These are phyloP conservation scores for Takashimella koratensis DNA, from an alignment of 1,284 basidiomycete species.

Conservation along the genomic window DNA sequence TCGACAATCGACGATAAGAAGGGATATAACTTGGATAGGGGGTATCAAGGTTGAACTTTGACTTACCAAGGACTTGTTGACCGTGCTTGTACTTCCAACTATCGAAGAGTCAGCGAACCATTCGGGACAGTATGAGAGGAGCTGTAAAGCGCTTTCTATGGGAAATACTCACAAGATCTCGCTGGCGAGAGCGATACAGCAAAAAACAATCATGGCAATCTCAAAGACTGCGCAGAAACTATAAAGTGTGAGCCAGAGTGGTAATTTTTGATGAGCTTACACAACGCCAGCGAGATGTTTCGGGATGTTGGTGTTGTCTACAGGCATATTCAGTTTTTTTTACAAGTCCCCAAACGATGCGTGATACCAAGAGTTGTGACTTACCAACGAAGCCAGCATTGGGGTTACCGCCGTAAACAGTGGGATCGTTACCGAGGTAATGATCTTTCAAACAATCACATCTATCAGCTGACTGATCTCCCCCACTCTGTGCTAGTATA, in stretches of 20 bases:
- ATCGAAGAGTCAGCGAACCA: background rate
- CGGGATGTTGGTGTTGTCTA: slow-evolving; percentile 36
- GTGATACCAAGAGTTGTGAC: slow-evolving; percentile 3
- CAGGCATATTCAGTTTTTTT: background rate
- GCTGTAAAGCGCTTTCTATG: no score
- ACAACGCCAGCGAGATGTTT: slow-evolving; percentile 37
- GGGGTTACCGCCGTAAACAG: slow-evolving; percentile 18
- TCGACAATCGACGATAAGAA: background rate
- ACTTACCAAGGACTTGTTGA: slow-evolving; percentile 4
- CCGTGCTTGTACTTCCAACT: slow-evolving; percentile 12
- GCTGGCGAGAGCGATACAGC: slow-evolving; percentile 20
- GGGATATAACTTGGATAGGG: background rate
- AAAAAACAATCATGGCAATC: slow-evolving; percentile 26
- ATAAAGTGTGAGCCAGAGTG: background rate
- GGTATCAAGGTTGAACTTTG: background rate
- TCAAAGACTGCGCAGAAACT: slow-evolving; percentile 31
- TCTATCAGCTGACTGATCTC: no score
- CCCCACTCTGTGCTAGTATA: no score
- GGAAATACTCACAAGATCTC: slow-evolving; percentile 27
- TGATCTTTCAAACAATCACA: slow-evolving; percentile 10
- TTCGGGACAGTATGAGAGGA: background rate
- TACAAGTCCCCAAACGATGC: background rate
- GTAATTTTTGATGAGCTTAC: slow-evolving; percentile 16
- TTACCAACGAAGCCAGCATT: slow-evolving; percentile 30
- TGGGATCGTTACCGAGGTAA: slow-evolving; percentile 31